Base-by-base conservation (phyloP, 2,329 filamentous ascomycete genomes). In the Kalmusia sp. region DNA sequence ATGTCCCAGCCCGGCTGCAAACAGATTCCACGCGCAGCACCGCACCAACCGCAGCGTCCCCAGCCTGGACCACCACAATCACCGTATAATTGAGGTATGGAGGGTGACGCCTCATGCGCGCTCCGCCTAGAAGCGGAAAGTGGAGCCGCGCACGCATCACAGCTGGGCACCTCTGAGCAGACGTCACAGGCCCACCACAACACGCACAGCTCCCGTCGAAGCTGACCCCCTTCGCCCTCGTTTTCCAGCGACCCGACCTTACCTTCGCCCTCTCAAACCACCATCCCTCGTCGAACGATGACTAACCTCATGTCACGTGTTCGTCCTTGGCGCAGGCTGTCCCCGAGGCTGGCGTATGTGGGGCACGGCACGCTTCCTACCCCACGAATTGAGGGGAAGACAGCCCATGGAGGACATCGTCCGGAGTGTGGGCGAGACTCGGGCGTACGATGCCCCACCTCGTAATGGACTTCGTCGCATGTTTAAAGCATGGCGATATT, bases 371-470 rank as follows among this genome's bases (percentile, higher is more conserved):
- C n/a, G n/a, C 9, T 22, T 11, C n/a, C 8, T 47, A 47, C 44
- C 44, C 44, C 44, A 47, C 44, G 44, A 30, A 25, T 7, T 47
- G 44, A 47, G 44, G 44, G 44, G 44, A 47, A 47, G 21, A 19
- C 15, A 12, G 28, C 28, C 28, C 12, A 34, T 34, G 19, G 27
- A 33, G 44, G 24, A 28, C 30, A 3, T 33, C 21, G 41, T 25
- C 28, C 41, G 24, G 30, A 21, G 25, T 43, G 17, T 15, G 33
- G 24, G 33, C 44, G 22, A 34, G 1, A 9, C 28, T 30, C 19
- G 30, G 48, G 21, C 38, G 38, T 11, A 47, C 24, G 24, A 5
- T 51, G 63, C 63, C 63, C 63, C 63, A 64, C 63, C 56, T 56
- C 25, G 37, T 30, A 38, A 44, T 52, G 31, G 27, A 45, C 33